These are phyloP conservation scores for Solidago caesia DNA, from an alignment of 129 eudicot species.

Conservation along the genomic window DNA sequence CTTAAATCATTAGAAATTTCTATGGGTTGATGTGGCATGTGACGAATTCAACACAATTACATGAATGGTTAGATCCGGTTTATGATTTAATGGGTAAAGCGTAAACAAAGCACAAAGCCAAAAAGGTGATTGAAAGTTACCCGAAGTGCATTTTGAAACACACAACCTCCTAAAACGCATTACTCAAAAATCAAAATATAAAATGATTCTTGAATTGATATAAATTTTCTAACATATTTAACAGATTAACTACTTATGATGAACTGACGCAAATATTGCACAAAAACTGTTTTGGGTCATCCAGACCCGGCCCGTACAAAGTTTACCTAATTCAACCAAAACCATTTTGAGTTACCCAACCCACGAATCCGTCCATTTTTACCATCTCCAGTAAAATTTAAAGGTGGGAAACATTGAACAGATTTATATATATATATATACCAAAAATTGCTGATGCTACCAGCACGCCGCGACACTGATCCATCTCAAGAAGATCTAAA, in stretches of 20 bases:
- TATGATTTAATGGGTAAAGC: no score
- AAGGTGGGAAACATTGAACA: conserved; percentile 1
- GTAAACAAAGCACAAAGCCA: not conserved
- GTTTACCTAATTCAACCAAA: not conserved
- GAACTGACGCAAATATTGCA: not conserved
- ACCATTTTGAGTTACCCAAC: not conserved
- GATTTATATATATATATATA: conserved; percentile 42
- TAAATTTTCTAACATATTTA: not conserved
- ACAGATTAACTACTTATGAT: not conserved
- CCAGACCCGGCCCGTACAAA: not conserved
- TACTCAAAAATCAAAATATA: not conserved
- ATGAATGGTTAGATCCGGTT: not conserved
- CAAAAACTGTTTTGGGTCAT: not conserved
- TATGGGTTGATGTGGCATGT: conserved; percentile 3
- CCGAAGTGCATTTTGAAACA: not conserved
- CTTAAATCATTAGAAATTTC: conserved; percentile 4
- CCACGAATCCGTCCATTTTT: not conserved
- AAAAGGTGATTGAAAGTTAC: not conserved
- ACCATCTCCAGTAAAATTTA: not conserved
- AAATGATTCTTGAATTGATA: not conserved
- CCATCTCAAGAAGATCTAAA: conserved; percentile 83
- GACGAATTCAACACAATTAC: not conserved
- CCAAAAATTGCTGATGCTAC: conserved; percentile 99
- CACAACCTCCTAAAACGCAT: not conserved
- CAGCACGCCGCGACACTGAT: conserved; percentile 67